Percentiles rank a stretch among this genome's conserved stretches.
Evolutionary conservation across 1,139 yeast genomes (phyloP).

Genomic region (Taphrina confusa): DNA sequence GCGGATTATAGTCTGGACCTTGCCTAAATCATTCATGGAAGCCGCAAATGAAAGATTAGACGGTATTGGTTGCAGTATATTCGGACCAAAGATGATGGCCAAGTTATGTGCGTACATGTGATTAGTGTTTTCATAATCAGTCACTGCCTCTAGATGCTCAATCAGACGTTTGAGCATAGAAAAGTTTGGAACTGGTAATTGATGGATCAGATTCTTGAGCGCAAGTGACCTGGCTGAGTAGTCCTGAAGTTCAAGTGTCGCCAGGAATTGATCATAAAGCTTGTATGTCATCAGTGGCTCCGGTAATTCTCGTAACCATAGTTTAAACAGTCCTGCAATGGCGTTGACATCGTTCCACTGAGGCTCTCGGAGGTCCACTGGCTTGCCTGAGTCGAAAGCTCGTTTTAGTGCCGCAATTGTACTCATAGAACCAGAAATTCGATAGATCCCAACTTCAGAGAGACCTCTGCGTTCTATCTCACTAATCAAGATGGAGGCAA

Average conservation of each 20-base stretch:
- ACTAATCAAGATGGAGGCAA: constrained; percentile 63
- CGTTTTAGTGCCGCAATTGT: constrained; percentile 69
- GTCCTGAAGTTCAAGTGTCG: constrained; percentile 39
- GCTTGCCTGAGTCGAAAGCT: constrained; percentile 72
- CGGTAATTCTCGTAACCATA: constrained; percentile 82
- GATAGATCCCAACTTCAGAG: constrained; percentile 86
- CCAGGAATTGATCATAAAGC: constrained; percentile 57
- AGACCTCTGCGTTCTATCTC: constrained; percentile 77
- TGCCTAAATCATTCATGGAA: constrained; percentile 31
- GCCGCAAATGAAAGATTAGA: constrained; percentile 25
- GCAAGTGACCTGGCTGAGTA: constrained; percentile 46
- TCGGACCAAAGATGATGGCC: constrained; percentile 94
- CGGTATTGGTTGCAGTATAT: constrained; percentile 52
- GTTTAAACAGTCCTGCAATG: constrained; percentile 84
- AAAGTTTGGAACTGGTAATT: constrained; percentile 66
- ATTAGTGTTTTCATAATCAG: constrained; percentile 63
- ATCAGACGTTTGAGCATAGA: constrained; percentile 66
- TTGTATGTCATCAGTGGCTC: constrained; percentile 74
- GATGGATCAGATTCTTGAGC: constrained; percentile 53
- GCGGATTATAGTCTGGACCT: constrained; percentile 31
- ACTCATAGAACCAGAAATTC: constrained; percentile 86
- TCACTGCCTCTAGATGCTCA: constrained; percentile 57
- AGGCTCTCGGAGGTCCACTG: constrained; percentile 64
- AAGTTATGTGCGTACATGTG: constrained; percentile 78
- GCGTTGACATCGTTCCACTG: constrained; percentile 82